A percentile compares a stretch with the other conserved stretches of the same genome.
Evolutionary conservation across 192 early-diverging fungal species (phyloP).

Genomic region (Backusella parvicylindrica): DNA sequence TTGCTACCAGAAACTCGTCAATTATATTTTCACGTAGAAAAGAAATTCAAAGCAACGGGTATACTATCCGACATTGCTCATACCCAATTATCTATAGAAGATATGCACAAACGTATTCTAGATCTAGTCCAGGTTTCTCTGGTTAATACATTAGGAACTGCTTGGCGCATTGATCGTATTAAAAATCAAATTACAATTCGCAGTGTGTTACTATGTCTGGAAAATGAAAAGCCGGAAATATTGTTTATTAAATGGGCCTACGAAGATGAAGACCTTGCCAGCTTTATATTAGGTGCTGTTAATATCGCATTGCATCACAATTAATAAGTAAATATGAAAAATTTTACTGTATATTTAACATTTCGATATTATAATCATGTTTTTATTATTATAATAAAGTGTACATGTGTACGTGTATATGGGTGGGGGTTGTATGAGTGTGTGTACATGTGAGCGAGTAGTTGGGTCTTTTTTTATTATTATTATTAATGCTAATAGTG

Average conservation of each 20-base stretch:
- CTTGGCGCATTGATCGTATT: constrained; percentile 2
- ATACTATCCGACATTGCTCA: neutral
- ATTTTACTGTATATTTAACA: neutral
- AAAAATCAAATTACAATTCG: neutral
- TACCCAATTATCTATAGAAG: neutral
- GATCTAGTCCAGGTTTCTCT: neutral
- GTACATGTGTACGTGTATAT: neutral
- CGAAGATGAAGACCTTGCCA: constrained; percentile 65
- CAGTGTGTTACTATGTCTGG: constrained; percentile 11
- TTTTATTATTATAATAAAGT: neutral
- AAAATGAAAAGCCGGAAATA: constrained; percentile 26
- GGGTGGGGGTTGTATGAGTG: no score
- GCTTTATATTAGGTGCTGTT: constrained; percentile 50
- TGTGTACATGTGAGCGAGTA: neutral
- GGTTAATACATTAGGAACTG: neutral
- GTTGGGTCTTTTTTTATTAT: neutral
- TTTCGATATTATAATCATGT: neutral
- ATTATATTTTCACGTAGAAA: constrained; percentile 3
- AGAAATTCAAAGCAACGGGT: neutral
- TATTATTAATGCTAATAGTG: neutral
- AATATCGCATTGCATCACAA: constrained; percentile 25
- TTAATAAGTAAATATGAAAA: neutral
- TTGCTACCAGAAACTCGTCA: constrained; percentile 1
- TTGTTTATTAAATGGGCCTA: constrained; percentile 61
- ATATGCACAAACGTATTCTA: neutral